A percentile compares a stretch with the other conserved stretches of the same genome.
These are phyloP conservation scores for Fusarium abutilonis DNA, from an alignment of 2,329 filamentous ascomycete species.

Conservation along the genomic window DNA sequence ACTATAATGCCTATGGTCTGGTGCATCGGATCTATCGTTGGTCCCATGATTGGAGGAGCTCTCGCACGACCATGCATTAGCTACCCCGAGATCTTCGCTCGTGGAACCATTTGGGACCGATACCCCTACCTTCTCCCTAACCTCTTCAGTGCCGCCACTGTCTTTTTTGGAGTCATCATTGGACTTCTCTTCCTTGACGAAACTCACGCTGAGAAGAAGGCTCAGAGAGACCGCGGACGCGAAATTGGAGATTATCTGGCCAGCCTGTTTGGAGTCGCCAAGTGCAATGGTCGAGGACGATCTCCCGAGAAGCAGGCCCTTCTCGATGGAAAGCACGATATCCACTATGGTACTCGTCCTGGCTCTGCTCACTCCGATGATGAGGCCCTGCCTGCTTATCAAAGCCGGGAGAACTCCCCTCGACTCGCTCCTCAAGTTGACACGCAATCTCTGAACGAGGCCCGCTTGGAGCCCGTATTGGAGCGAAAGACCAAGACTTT, in stretches of 20 bases:
- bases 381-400: slow-evolving; percentile 75
- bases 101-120: slow-evolving; percentile 80
- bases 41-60: slow-evolving; percentile 89
- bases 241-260: slow-evolving; percentile 79
- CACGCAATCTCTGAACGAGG: slow-evolving; percentile 28
- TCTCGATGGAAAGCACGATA: slow-evolving; percentile 68
- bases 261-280: slow-evolving; percentile 50
- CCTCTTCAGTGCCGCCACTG: slow-evolving; percentile 84
- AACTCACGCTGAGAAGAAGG: slow-evolving; percentile 85
- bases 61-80: slow-evolving; percentile 86
- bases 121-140: slow-evolving; percentile 95
- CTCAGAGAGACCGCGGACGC: slow-evolving; percentile 77
- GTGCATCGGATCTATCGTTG: slow-evolving; percentile 94
- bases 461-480: slow-evolving; percentile 29
- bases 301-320: slow-evolving; percentile 69
- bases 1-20: slow-evolving; percentile 98
- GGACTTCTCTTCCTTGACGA: slow-evolving; percentile 92
- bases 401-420: slow-evolving; percentile 67
- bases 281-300: slow-evolving; percentile 51
- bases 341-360: slow-evolving; percentile 62
- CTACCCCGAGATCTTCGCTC: slow-evolving; percentile 78
- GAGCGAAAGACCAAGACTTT: slow-evolving; percentile 67
- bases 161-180: slow-evolving; percentile 77
- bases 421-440: slow-evolving; percentile 51
- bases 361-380: slow-evolving; percentile 45